Conservation (phyloP, 768 basidiomycete genomes). For the Tulasnella sp. region DNA sequence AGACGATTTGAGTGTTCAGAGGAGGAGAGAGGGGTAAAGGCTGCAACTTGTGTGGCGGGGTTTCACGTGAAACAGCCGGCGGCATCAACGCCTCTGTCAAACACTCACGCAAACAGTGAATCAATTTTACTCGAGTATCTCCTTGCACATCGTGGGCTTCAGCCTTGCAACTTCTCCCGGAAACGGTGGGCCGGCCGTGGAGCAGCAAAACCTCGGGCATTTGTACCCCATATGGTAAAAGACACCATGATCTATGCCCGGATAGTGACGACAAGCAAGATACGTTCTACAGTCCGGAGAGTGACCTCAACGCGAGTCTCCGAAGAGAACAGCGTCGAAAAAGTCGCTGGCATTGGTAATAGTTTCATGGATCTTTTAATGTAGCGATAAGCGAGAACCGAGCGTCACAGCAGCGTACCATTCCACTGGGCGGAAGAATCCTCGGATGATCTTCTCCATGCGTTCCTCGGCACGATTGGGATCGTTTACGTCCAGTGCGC, state of each 20-base stretch:
- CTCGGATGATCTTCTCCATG: background rate
- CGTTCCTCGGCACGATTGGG: background rate
- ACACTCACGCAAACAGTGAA: background rate
- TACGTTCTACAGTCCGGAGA: background rate
- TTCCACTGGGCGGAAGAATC: background rate
- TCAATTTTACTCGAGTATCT: background rate
- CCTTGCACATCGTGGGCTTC: background rate
- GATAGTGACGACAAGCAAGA: background rate
- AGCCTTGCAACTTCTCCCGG: background rate
- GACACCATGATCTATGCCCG: background rate
- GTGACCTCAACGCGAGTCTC: background rate
- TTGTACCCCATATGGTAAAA: background rate
- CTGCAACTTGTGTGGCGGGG: background rate
- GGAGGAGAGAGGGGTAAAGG: background rate
- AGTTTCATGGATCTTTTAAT: background rate
- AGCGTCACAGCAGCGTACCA: background rate
- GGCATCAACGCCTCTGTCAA: background rate
- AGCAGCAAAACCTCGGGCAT: background rate
- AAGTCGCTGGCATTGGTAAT: background rate
- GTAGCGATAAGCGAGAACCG: background rate
- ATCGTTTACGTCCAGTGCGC: background rate
- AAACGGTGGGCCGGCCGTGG: background rate
- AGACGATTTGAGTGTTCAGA: background rate
- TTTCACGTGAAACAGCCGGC: conserved; percentile 18
- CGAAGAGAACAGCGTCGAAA: background rate